phyloP scores from a whole-genome alignment of 331 rosid species.

The Acacia concinna region DNA sequence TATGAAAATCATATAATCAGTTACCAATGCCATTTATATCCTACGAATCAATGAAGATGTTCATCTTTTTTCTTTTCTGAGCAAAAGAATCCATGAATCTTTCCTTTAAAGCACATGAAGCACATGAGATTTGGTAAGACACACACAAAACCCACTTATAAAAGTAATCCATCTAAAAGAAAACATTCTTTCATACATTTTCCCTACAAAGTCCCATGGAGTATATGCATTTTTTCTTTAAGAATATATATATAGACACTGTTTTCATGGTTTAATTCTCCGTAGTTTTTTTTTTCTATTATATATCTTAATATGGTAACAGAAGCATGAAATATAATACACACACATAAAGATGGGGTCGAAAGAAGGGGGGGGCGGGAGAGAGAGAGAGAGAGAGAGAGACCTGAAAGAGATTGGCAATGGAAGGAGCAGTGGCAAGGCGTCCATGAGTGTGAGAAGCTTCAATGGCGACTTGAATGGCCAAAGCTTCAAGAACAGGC shows the following conservation, averaged over 20 bases:
- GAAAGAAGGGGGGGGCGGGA: no score
- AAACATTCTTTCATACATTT: background rate
- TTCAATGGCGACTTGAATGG: conserved; percentile 67
- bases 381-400: background rate
- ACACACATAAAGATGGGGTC: background rate
- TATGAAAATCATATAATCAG: conserved; percentile 12
- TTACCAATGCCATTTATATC: conserved; percentile 28
- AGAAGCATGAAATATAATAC: background rate
- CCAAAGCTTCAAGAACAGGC: conserved; percentile 65
- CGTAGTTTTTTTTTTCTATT: background rate
- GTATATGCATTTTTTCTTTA: background rate
- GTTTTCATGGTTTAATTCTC: no score
- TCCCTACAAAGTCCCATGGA: background rate
- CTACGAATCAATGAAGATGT: background rate
- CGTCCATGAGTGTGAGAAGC: conserved; percentile 59
- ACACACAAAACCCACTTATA: background rate
- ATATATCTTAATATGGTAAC: background rate
- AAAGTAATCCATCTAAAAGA: background rate
- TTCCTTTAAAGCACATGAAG: background rate
- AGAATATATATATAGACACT: background rate
- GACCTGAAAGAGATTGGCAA: conserved; percentile 73
- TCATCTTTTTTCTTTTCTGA: no score
- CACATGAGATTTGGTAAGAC: background rate
- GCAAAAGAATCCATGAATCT: background rate
- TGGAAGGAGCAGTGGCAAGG: conserved; percentile 69